Conservation (phyloP, 257 asterid genomes). For the Fraxinus americana region DNA sequence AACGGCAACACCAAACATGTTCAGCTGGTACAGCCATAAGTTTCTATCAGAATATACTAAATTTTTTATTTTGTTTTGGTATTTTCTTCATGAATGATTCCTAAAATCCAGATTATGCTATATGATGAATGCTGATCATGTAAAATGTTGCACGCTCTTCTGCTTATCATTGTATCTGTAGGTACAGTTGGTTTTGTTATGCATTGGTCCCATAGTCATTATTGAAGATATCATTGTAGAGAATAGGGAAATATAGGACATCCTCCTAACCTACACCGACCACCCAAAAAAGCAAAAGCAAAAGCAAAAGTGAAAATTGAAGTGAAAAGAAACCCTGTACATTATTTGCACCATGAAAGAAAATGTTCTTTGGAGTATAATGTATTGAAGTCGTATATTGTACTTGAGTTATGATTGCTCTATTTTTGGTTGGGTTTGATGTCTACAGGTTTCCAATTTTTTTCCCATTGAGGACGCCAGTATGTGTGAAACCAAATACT, state of each 20-base stretch:
- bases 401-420: constrained; percentile 18
- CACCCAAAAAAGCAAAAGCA: background rate
- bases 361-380: background rate
- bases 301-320: background rate
- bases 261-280: background rate
- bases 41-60: background rate
- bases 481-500: constrained; percentile 55
- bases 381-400: background rate
- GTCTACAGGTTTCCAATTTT: constrained; percentile 85
- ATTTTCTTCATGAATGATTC: background rate
- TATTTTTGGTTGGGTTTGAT: constrained; percentile 6
- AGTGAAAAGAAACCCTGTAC: background rate
- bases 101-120: background rate
- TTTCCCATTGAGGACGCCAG: constrained; percentile 89
- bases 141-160: background rate
- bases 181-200: background rate
- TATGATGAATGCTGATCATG: background rate
- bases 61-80: too few species aligned
- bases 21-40: constrained; percentile 71
- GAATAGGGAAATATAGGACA: background rate
- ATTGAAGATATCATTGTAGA: background rate
- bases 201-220: background rate
- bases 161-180: background rate
- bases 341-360: constrained; percentile 2
- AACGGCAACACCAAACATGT: constrained; percentile 93